A percentile compares a stretch with the other conserved stretches of the same genome.
Conservation (phyloP, 177 flowering plant genomes). For the Vitis hybrid region DNA sequence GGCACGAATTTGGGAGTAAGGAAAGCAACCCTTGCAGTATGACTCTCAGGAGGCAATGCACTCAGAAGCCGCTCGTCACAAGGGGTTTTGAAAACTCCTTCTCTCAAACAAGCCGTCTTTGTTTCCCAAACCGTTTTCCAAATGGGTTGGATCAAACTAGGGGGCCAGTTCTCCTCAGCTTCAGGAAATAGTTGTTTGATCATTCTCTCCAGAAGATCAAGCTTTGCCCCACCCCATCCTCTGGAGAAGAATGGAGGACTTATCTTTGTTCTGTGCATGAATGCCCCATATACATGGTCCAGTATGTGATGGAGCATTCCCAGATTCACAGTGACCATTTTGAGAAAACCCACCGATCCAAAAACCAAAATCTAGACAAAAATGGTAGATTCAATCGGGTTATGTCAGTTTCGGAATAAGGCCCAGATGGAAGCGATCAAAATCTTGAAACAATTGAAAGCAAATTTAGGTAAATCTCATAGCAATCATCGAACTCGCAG, state of each 20-base stretch:
- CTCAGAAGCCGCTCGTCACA: conserved; percentile 66
- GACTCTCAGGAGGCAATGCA: conserved; percentile 95
- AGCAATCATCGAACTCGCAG: background rate
- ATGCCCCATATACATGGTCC: conserved; percentile 95
- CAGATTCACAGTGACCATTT: conserved; percentile 81
- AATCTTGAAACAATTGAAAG: background rate
- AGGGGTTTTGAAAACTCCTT: conserved; percentile 82
- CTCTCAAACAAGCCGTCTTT: conserved; percentile 62
- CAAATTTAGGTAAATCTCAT: background rate
- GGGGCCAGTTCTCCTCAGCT: conserved; percentile 69
- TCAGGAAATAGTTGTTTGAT: conserved; percentile 81
- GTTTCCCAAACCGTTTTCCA: conserved; percentile 97
- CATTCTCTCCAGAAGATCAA: conserved; percentile 74
- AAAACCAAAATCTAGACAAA: background rate
- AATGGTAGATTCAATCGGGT: background rate
- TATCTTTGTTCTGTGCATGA: conserved; percentile 75
- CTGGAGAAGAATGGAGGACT: conserved; percentile 87
- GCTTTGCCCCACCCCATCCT: conserved; percentile 95
- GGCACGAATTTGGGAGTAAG: conserved; percentile 66
- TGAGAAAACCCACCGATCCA: conserved; percentile 10
- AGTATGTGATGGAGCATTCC: conserved; percentile 88
- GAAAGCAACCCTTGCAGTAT: conserved; percentile 83
- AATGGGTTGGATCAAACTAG: conserved; percentile 58
- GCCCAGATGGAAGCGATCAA: background rate
- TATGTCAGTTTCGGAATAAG: conserved; percentile 1